phyloP scores from a whole-genome alignment of 2,329 filamentous ascomycete species.

The Huntiella omanensis region DNA sequence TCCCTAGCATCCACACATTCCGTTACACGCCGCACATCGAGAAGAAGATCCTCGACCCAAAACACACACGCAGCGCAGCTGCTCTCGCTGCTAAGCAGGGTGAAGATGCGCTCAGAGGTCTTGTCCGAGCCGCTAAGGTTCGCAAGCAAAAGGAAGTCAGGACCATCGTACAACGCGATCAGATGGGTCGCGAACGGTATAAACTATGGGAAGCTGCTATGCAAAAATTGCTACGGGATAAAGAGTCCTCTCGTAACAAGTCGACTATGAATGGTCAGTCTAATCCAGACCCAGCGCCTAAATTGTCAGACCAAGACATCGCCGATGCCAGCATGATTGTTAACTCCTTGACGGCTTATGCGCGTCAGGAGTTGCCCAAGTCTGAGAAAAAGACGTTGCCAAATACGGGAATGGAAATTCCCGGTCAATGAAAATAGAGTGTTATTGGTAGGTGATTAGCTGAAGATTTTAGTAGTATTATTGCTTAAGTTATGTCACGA shows the following conservation, averaged over 20 bases:
- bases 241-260: constrained; percentile 4
- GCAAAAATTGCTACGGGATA: constrained; percentile 31
- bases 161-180: constrained; percentile 32
- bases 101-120: constrained; percentile 39
- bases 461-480: too few relatives aligned
- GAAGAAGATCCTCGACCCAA: constrained; percentile 26
- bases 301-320: constrained; percentile 23
- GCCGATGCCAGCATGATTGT: constrained; percentile 48
- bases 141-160: constrained; percentile 46
- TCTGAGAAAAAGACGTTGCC: constrained; percentile 8
- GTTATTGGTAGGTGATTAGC: too few relatives aligned
- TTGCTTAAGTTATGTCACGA: too few relatives aligned
- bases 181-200: constrained; percentile 34
- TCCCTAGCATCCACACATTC: constrained; percentile 47
- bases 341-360: constrained; percentile 19
- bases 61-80: constrained; percentile 40
- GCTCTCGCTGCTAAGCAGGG: constrained; percentile 40
- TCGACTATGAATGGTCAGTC: too few relatives aligned
- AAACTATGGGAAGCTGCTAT: constrained; percentile 43
- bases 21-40: constrained; percentile 34
- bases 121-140: constrained; percentile 43
- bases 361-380: constrained; percentile 7
- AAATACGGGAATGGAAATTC: constrained; percentile 6
- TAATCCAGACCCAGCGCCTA: not conserved
- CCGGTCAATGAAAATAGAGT: constrained; percentile 1